Evolutionary conservation across 257 asterid genomes (phyloP).

Genomic region (Mitragyna speciosa): DNA sequence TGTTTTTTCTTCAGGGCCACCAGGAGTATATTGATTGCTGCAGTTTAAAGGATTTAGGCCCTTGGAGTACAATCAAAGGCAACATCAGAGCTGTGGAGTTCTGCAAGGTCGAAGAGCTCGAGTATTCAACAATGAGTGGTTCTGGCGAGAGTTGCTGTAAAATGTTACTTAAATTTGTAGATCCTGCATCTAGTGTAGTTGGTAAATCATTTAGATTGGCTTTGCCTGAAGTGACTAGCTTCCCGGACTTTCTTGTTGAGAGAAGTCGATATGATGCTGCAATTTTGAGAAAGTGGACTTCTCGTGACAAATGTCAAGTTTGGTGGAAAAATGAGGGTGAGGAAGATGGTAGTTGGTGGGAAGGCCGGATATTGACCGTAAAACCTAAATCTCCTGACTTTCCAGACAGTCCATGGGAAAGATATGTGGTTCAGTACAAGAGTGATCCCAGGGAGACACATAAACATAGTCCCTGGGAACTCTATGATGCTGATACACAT

Average conservation of each 20-base stretch:
- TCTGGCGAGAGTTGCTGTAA: constrained; percentile 98
- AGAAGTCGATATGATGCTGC: constrained; percentile 82
- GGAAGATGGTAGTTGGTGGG: constrained; percentile 94
- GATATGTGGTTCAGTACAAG: constrained; percentile 74
- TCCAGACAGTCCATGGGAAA: constrained; percentile 98
- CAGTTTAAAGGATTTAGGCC: constrained; percentile 52
- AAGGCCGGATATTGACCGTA: constrained; percentile 69
- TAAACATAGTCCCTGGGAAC: constrained; percentile 98
- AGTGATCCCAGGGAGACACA: constrained; percentile 74
- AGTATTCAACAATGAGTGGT: constrained; percentile 72
- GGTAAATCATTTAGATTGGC: constrained; percentile 71
- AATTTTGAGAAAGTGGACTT: constrained; percentile 73
- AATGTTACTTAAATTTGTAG: constrained; percentile 70
- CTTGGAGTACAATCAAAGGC: constrained; percentile 69
- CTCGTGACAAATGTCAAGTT: constrained; percentile 76
- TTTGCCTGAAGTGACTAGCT: constrained; percentile 79
- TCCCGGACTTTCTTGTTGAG: constrained; percentile 95
- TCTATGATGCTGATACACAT: constrained; percentile 53
- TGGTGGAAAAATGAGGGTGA: constrained; percentile 95
- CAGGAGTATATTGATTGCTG: constrained; percentile 58
- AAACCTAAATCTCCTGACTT: constrained; percentile 70
- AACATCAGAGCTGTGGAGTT: constrained; percentile 75
- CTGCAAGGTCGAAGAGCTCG: constrained; percentile 74
- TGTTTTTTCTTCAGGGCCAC: constrained; percentile 67
- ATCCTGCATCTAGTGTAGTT: constrained; percentile 59